Conservation (phyloP, 2,329 filamentous ascomycete species). For the Talaromyces sp. region DNA sequence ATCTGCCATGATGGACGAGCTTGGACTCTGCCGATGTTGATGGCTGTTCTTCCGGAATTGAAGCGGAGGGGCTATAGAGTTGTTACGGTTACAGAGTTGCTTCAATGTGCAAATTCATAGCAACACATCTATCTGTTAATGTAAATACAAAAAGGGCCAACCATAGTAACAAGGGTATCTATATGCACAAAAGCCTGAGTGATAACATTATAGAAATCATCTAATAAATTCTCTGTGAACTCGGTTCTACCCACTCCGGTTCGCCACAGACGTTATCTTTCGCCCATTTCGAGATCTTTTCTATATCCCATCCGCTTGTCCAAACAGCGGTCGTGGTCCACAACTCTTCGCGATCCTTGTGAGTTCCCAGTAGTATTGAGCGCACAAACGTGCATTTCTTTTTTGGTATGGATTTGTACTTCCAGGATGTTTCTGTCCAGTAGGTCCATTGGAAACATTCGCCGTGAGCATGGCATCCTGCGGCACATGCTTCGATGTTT, state of each 20-base stretch:
- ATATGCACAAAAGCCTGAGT: background rate
- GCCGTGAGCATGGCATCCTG: slow-evolving; percentile 25
- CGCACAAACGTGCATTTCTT: slow-evolving; percentile 26
- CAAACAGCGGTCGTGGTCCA: slow-evolving; percentile 18
- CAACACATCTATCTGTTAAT: background rate
- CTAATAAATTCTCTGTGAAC: slow-evolving; percentile 27
- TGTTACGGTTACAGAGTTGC: slow-evolving; percentile 66
- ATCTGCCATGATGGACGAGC: slow-evolving; percentile 79
- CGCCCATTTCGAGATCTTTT: slow-evolving; percentile 26
- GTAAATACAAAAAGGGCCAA: background rate
- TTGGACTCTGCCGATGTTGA: slow-evolving; percentile 82
- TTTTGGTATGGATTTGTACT: slow-evolving; percentile 8
- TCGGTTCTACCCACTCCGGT: slow-evolving; percentile 29
- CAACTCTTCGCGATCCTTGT: slow-evolving; percentile 17
- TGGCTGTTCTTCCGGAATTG: slow-evolving; percentile 68
- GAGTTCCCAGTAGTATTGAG: slow-evolving; percentile 25
- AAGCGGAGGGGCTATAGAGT: slow-evolving; percentile 66
- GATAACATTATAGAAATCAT: background rate
- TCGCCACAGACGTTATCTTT: slow-evolving; percentile 22
- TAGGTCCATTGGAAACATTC: slow-evolving; percentile 30
- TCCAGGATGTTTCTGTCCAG: slow-evolving; percentile 13
- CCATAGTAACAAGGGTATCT: background rate
- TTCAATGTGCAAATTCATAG: slow-evolving; percentile 36
- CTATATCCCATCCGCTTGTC: slow-evolving; percentile 29
- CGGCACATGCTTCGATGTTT: slow-evolving; percentile 30